Percentiles rank a stretch among this genome's conserved stretches.
Conservation (phyloP, 1,139 yeast genomes). For the Hemisphaericaspora subhashii region DNA sequence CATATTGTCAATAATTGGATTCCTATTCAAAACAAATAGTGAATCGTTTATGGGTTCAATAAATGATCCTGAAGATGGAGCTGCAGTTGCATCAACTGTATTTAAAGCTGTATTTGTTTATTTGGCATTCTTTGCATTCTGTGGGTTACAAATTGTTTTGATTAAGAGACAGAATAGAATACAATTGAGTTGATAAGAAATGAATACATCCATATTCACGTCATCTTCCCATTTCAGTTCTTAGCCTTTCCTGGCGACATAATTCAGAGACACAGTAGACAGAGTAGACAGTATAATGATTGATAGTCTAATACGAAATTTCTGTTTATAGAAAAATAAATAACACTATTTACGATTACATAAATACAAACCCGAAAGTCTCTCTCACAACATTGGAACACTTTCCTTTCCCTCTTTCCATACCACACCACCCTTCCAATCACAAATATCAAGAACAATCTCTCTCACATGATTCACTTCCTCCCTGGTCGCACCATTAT, state of each 20-base stretch:
- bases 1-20: constrained; percentile 81
- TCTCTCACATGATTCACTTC: constrained; percentile 60
- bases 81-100: constrained; percentile 88
- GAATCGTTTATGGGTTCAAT: constrained; percentile 93
- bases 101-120: constrained; percentile 89
- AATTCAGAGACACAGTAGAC: not conserved
- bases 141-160: constrained; percentile 78
- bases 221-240: constrained; percentile 1
- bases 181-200: constrained; percentile 22
- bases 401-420: constrained; percentile 56
- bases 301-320: not conserved
- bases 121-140: constrained; percentile 74
- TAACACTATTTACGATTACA: not conserved
- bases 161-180: constrained; percentile 64
- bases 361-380: not conserved
- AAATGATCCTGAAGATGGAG: constrained; percentile 88
- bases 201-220: not conserved
- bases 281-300: not conserved
- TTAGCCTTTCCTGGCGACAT: too few species aligned
- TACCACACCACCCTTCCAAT: constrained; percentile 65
- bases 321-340: constrained; percentile 6
- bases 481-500: constrained; percentile 68
- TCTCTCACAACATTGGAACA: constrained; percentile 53
- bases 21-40: constrained; percentile 74
- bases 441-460: constrained; percentile 63